Evolutionary conservation across 2,329 filamentous ascomycete genomes (phyloP).

Genomic region (Penicillium brasilianum): DNA sequence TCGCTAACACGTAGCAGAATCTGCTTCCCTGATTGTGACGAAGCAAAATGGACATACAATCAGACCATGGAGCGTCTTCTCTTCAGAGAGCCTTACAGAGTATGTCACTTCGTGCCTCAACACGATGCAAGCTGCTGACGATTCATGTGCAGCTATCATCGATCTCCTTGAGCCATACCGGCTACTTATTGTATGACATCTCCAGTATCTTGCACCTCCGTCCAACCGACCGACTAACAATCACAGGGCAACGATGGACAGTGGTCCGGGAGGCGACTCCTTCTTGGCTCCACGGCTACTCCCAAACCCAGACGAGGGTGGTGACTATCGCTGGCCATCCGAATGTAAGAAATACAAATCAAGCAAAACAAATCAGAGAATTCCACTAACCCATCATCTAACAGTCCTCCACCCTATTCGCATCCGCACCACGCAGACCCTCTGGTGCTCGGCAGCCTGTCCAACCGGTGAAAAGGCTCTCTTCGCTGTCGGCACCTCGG

Average conservation of each 20-base stretch:
- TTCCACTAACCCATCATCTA: background rate
- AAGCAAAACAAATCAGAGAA: too few species aligned
- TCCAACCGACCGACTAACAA: slow-evolving; percentile 26
- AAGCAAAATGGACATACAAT: slow-evolving; percentile 40
- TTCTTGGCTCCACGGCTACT: slow-evolving; percentile 39
- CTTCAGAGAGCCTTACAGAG: slow-evolving; percentile 40
- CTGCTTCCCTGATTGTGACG: slow-evolving; percentile 40
- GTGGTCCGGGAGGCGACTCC: slow-evolving; percentile 39
- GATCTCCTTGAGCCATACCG: slow-evolving; percentile 43
- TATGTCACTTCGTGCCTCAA: slow-evolving; percentile 20
- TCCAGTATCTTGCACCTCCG: background rate
- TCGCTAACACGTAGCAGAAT: slow-evolving; percentile 27
- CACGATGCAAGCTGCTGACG: slow-evolving; percentile 7
- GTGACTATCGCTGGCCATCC: slow-evolving; percentile 40
- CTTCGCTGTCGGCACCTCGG: slow-evolving; percentile 47
- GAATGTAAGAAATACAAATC: slow-evolving; percentile 29
- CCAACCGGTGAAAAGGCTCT: slow-evolving; percentile 36
- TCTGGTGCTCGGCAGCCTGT: slow-evolving; percentile 46
- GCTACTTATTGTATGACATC: slow-evolving; percentile 39
- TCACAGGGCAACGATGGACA: slow-evolving; percentile 44
- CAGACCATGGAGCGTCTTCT: slow-evolving; percentile 41
- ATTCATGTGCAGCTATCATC: slow-evolving; percentile 38
- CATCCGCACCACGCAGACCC: slow-evolving; percentile 34
- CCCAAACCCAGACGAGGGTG: slow-evolving; percentile 39
- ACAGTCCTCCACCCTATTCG: slow-evolving; percentile 36